These are phyloP conservation scores for Medicago lupulina DNA, from an alignment of 306 rosid genomes.

Conservation along the genomic window DNA sequence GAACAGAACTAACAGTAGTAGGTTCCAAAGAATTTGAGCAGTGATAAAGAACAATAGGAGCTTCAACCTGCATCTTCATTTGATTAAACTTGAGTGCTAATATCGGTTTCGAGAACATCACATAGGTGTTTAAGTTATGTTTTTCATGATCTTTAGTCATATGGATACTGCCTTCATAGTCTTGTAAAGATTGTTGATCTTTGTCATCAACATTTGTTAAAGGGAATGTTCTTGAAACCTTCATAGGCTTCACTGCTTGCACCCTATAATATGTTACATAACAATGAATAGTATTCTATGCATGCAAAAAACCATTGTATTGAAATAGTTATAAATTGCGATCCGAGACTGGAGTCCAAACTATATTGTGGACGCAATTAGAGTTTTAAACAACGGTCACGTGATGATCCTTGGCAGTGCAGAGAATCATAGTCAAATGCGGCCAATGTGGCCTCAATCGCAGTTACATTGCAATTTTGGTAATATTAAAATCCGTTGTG, in stretches of 20 bases:
- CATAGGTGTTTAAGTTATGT: constrained; percentile 50
- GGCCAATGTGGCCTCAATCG: too few species aligned
- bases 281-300: not conserved
- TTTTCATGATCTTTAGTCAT: constrained; percentile 35
- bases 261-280: constrained; percentile 53
- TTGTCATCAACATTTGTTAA: constrained; percentile 40
- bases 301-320: too few species aligned
- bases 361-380: accelerated
- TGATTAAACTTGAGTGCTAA: constrained; percentile 77
- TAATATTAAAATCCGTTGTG: not conserved
- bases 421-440: not conserved
- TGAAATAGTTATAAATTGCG: not conserved
- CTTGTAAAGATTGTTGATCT: constrained; percentile 35
- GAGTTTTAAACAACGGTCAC: not conserved
- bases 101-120: constrained; percentile 81
- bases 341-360: not conserved
- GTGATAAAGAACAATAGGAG: constrained; percentile 63
- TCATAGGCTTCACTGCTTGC: constrained; percentile 67
- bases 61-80: constrained; percentile 91
- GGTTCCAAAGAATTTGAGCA: constrained; percentile 40
- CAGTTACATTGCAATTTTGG: not conserved
- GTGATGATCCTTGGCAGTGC: not conserved
- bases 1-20: constrained; percentile 36
- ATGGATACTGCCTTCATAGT: constrained; percentile 9
- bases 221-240: constrained; percentile 49